Base-by-base conservation (phyloP, 352 stramenopile genomes). In the Phytophthora cryptogea region DNA sequence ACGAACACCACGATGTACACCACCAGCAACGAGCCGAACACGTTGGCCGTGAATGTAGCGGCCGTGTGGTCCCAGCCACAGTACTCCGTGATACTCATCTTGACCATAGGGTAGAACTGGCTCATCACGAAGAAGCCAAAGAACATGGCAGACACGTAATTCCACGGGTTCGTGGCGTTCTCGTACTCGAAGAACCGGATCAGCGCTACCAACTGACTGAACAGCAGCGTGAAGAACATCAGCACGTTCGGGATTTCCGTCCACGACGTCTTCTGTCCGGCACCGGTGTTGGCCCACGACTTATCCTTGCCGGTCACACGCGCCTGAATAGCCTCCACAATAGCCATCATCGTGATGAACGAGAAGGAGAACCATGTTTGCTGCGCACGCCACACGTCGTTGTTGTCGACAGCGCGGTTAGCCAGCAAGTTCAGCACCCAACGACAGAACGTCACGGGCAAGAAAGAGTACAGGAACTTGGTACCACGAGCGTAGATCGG, bases 31-130 rank as follows among this genome's bases (percentile, higher is more conserved):
- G 81, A 92, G 26, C 84, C 84, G 54, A 95, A 90, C 26, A 95
- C 73, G 68, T 94, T 94, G 3, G 83, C 86, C 41, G 82, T 82
- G 69, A 93, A 93, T 7, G 86, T 95, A 23, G 83, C 81, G 11
- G 73, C 59, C 26, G 83, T 95, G 80, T 95, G 86, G 62, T 93
- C 83, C 86, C 86, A 95, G 9, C 86, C 86, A 77, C 80, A 92
- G 78, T 95, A 95, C 74, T 92, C 82, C 20, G 81, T 89, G 66
- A 95, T 88, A 74, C 87, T 95, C 87, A 95, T 95, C 77, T 93
- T 93, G 55, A 95, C 87, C 87, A 95, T 95, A 48, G 87, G 87
- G 74, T 92, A 93, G 54, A 89, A 90, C 60, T 95, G 78, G 54
- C 68, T 78, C 83, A 92, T 91, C 52, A 93, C 81, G 70, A 88